phyloP scores from a whole-genome alignment of 352 stramenopile species.

The Phytophthora sojae region DNA sequence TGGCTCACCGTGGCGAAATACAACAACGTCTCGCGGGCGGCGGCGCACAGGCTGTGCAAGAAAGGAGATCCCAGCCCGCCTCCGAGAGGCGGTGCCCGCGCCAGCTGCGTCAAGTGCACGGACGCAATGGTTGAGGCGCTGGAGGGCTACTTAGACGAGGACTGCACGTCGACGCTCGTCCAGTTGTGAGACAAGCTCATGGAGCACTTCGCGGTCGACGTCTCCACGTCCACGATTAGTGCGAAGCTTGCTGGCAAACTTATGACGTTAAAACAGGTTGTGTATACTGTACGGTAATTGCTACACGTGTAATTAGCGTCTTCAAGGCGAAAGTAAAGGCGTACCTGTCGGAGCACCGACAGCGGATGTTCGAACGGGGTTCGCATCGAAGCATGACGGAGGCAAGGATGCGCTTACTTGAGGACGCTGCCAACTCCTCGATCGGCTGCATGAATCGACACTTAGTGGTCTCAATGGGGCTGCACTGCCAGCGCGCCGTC shows the following conservation, averaged over 20 bases:
- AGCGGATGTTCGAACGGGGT: not conserved
- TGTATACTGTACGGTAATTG: not conserved
- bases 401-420: not conserved
- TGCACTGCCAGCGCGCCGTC: no score
- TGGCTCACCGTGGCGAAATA: constrained; percentile 10
- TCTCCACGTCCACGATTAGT: not conserved
- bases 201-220: not conserved
- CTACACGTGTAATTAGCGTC: not conserved
- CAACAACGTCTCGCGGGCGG: constrained; percentile 9
- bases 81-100: not conserved
- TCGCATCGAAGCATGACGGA: not conserved
- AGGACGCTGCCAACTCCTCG: not conserved
- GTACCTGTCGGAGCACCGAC: not conserved
- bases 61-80: not conserved
- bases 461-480: no score
- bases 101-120: constrained; percentile 6
- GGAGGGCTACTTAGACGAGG: constrained; percentile 6
- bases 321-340: constrained; percentile 1
- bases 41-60: constrained; percentile 8
- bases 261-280: not conserved
- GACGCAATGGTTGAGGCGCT: constrained; percentile 3
- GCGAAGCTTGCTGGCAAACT: not conserved
- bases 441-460: not conserved
- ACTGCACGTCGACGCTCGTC: constrained; percentile 6
- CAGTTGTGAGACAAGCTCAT: not conserved